A percentile compares a stretch with the other conserved stretches of the same genome.
phyloP scores from a whole-genome alignment of 805 yeast genomes.

The Metschnikowia similis region DNA sequence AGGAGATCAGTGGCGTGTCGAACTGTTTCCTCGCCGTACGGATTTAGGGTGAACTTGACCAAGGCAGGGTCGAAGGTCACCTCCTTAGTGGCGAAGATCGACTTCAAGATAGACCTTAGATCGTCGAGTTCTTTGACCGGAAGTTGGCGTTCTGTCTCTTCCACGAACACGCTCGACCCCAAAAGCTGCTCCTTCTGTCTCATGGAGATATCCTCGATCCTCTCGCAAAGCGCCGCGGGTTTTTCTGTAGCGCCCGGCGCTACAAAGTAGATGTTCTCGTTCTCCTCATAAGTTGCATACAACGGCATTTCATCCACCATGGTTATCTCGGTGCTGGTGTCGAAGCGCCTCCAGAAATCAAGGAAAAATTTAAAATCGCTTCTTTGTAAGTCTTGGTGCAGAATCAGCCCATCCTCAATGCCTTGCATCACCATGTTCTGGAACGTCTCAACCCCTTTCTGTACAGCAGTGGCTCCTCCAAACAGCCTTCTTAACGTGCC shows the following conservation, averaged over 20 bases:
- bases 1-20: conserved; percentile 48
- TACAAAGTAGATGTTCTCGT: conserved; percentile 43
- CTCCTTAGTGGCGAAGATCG: conserved; percentile 55
- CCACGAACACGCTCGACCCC: conserved; percentile 43
- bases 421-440: conserved; percentile 59
- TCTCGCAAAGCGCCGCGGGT: conserved; percentile 27
- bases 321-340: conserved; percentile 26
- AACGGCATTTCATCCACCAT: conserved; percentile 34
- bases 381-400: conserved; percentile 45
- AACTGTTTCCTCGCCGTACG: conserved; percentile 43
- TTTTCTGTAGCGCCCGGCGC: conserved; percentile 15
- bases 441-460: conserved; percentile 60
- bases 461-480: conserved; percentile 49
- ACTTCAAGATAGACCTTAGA: conserved; percentile 42
- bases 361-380: conserved; percentile 51
- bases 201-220: conserved; percentile 59
- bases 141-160: conserved; percentile 15
- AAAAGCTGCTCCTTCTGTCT: conserved; percentile 61
- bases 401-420: conserved; percentile 51
- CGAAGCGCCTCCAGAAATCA: conserved; percentile 61
- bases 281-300: conserved; percentile 42
- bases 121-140: conserved; percentile 22
- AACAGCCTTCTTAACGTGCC: conserved; percentile 52
- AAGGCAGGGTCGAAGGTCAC: conserved; percentile 42
- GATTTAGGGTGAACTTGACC: conserved; percentile 45